Evolutionary conservation across 257 asterid species (phyloP), one percentile per base, ranked within the genome.

Genomic region (Solanum bulbocastanum): DNA sequence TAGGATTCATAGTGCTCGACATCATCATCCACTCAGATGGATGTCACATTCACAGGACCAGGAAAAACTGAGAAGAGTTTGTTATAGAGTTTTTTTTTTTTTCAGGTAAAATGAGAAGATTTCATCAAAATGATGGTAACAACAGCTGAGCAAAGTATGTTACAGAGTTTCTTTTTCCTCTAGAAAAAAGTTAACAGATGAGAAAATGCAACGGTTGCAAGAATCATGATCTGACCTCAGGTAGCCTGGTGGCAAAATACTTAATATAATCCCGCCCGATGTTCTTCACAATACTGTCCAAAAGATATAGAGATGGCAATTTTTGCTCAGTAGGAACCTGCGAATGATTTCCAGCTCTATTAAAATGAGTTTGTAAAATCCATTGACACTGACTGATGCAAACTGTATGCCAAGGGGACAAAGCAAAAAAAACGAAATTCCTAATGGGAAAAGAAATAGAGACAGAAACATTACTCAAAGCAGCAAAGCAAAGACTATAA

Each of bases 211-310:
- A 81, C 23, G 30, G 85, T 16, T 30, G n/a, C 9, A 8, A 27
- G 85, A 81, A 81, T 15, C 42, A 30, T 81, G 85, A 46, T 86
- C 84, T 86, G 83, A 86, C 88, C 88, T 86, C 88, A 27, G 88
- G 84, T 35, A 88, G 85, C 68, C 84, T 88, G 87, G 73, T 62
- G 65, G 87, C 89, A 88, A 88, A 88, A 58, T 88, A 88, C 83
- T 88, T 88, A 12, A 88, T 88, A 74, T 88, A 88, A 88, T 88
- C 89, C 85, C 89, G 86, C 87, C 87, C 87, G 35, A 88, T 88
- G 86, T 88, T 88, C 89, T 88, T 88, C 85, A 88, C 89, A 83
- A 88, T 88, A 83, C 89, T 88, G 78, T 88, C 89, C 72, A 88
- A 83, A 88, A 88, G 89, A 72, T 88, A 88, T 22, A 88, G 78